Evolutionary conservation across 805 yeast genomes (phyloP), one percentile per base, ranked within the genome.

Genomic region (Saccharomyces jurei): DNA sequence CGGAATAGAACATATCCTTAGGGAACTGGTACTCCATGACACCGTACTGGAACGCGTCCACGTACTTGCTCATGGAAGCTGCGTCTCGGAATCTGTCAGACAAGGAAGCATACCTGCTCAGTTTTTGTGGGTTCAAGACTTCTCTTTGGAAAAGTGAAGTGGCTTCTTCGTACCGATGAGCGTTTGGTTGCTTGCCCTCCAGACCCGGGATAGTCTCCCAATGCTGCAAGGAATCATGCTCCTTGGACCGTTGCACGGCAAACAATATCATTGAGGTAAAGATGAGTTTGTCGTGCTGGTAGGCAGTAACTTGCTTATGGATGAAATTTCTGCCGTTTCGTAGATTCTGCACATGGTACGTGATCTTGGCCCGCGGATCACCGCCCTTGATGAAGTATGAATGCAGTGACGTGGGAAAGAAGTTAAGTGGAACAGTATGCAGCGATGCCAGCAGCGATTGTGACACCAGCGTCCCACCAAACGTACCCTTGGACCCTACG

Each of bases 391-490:
- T 64, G 61, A 86, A 86, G 64, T 80, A 82, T 17, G 83, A 76
- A 63, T 85, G 90, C 54, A 83, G 69, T 10, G 88, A 79, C 32
- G 79, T 76, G 1, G 90, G 89, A 29, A 71, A 71, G 68, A 78
- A 79, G 22, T 67, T 60, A 1, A 59, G 64, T n/a, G 77, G 75
- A 5, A 81, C 73, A 6, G 82, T 77, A 50, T 76, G 73, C 32
- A 83, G 71, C 2, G 86, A 83, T 5, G 87, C 88, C 55, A 78
- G 66, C 3, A 84, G 67, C 2, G 89, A 73, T 60, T 85, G 90
- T 0, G 87, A 87, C 17, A 83, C 81, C 47, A 81, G 70, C 21
- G 83, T 81, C 9, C 91, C 90, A 1, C 90, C 90, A 70, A 84
- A 85, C 0, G 84, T 80, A 1, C 88, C 89, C 48, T 84, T 71